These are phyloP conservation scores for Candida berthetii DNA, from an alignment of 805 yeast genomes.

Conservation along the genomic window DNA sequence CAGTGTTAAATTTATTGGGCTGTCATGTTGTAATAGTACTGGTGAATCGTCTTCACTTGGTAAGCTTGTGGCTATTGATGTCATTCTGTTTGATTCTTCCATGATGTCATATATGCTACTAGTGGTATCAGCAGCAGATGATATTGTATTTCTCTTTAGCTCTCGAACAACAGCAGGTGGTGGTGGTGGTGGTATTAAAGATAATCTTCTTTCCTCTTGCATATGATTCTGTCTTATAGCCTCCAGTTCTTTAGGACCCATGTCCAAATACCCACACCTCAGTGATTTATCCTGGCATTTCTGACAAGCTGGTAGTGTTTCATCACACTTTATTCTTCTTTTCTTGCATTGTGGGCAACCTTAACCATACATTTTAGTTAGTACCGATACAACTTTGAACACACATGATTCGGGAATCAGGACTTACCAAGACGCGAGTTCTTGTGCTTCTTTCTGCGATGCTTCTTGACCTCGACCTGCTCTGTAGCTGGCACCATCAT, in stretches of 20 bases:
- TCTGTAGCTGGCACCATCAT: neutral
- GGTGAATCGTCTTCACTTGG: no score
- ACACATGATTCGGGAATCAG: no score
- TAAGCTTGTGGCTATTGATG: no score
- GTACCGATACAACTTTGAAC: neutral
- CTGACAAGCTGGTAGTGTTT: conserved; percentile 45
- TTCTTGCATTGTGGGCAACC: conserved; percentile 67
- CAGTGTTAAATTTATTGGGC: no score
- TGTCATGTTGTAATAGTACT: no score
- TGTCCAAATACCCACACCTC: neutral
- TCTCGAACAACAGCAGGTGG: no score
- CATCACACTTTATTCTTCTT: conserved; percentile 60
- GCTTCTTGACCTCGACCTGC: neutral
- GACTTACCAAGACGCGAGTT: conserved; percentile 35
- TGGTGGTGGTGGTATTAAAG: no score
- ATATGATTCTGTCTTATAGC: neutral
- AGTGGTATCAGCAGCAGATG: no score
- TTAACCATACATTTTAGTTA: conserved; percentile 7
- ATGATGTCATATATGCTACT: no score
- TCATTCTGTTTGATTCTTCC: no score
- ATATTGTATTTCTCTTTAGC: no score
- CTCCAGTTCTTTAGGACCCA: neutral
- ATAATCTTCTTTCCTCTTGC: neutral
- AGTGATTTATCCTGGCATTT: conserved; percentile 30
- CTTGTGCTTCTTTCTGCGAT: conserved; percentile 46